Evolutionary conservation across 2,329 filamentous ascomycete species (phyloP).

Genomic region (Curvularia lunata): DNA sequence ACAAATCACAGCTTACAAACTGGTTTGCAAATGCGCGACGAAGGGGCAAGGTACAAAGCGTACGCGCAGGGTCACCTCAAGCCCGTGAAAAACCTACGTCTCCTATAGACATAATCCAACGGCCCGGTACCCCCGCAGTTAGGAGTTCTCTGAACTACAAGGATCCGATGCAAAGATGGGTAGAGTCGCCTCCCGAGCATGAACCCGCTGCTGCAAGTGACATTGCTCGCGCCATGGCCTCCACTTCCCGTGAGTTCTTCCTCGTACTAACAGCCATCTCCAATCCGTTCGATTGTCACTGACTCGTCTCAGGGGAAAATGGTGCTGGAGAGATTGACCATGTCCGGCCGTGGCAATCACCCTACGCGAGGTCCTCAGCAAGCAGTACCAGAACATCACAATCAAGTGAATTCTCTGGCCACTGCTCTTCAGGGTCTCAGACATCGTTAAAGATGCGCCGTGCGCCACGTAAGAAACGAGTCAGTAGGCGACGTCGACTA

Average conservation of each 20-base stretch:
- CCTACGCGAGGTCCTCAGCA: conserved; percentile 26
- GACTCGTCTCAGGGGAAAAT: neutral
- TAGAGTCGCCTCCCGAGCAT: conserved; percentile 37
- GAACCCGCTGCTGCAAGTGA: conserved; percentile 32
- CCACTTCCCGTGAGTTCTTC: conserved; percentile 10
- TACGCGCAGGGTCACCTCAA: conserved; percentile 17
- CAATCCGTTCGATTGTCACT: neutral
- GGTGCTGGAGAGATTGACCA: neutral
- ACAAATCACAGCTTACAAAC: conserved; percentile 34
- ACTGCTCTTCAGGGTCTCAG: conserved; percentile 26
- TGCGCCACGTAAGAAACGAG: conserved; percentile 20
- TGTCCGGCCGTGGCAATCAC: conserved; percentile 21
- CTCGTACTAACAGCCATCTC: too few species aligned
- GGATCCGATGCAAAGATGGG: conserved; percentile 38
- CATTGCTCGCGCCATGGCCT: conserved; percentile 37
- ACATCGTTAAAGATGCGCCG: conserved; percentile 22
- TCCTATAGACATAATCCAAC: conserved; percentile 32
- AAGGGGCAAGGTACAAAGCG: conserved; percentile 27
- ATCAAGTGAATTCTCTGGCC: conserved; percentile 30
- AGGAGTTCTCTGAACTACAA: conserved; percentile 12
- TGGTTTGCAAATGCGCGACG: conserved; percentile 42
- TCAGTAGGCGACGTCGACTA: conserved; percentile 16
- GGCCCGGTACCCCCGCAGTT: conserved; percentile 33
- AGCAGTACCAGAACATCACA: conserved; percentile 33
- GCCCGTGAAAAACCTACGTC: conserved; percentile 7